Evolutionary conservation across 1,284 basidiomycete species (phyloP), one percentile per base, ranked within the genome.

Genomic region (Cryptococcus sp.): DNA sequence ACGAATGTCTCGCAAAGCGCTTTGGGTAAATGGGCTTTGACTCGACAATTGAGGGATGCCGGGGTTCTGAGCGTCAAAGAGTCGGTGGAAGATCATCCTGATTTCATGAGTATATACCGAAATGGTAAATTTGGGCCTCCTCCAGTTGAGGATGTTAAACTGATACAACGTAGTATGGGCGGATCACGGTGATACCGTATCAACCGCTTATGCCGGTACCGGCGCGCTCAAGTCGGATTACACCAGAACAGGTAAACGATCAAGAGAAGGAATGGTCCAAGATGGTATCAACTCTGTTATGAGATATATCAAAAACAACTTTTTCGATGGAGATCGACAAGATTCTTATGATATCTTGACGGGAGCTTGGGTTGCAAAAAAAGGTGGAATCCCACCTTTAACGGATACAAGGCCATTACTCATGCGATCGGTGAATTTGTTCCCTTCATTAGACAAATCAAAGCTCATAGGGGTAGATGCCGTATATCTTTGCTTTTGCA

Each of bases 161-260:
- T 44, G 30, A 49, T 57, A 43, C 50, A 57, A n/a, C 59, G 3
- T 58, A 94, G 93, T 98, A 74, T 99, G 96, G 96, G 89, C 96
- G 23, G 90, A 98, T 71, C 95, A 98, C 72, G 96, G 92, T 15
- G 92, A 99, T 76, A 81, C 83, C 50, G 89, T 99, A 61, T 88
- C 92, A 1, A 86, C 83, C 58, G 93, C 94, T 0, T 98, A 99
- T 76, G 89, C 86, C 51, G 96, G 96, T 31, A 95, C 94, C 30
- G 94, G 90, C 13, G 96, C 96, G 1, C 79, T 99, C 64, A 99
- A 98, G 78, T 93, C 92, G 1, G 96, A 98, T 77, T 98, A 92
- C 73, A 98, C 94, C 7, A 82, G 91, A 49, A 98, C 93, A 0
- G 95, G 93, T 66, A 88, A 89, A 74, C 83, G 94, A 30, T 91